Percentiles rank a stretch among this genome's conserved stretches.
Evolutionary conservation across 192 early-diverging fungal genomes (phyloP).

Genomic region (Glomus cerebriforme): DNA sequence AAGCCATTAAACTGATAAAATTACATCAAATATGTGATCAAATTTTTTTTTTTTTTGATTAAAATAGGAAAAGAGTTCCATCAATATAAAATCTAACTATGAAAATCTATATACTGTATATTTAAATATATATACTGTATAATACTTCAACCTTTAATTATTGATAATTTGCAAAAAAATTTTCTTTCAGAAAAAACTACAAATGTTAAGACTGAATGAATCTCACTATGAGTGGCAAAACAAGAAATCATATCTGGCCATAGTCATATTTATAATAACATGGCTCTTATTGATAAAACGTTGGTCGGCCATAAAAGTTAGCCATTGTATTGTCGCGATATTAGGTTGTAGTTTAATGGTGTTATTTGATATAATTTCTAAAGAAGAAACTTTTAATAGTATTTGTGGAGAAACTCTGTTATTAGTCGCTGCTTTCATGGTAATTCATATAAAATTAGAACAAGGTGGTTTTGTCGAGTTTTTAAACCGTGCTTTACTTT

Average conservation of each 20-base stretch:
- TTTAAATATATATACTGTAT: too few species aligned
- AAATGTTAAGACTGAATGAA: not conserved
- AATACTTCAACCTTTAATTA: too few species aligned
- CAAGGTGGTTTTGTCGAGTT: not conserved
- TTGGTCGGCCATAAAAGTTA: not conserved
- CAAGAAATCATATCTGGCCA: not conserved
- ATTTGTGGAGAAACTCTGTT: not conserved
- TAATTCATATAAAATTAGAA: not conserved
- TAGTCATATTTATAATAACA: not conserved
- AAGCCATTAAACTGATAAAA: too few species aligned
- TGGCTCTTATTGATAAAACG: not conserved
- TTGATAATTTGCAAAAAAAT: too few species aligned
- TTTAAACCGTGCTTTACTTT: not conserved
- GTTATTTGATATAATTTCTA: not conserved
- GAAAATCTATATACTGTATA: too few species aligned
- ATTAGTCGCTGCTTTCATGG: not conserved
- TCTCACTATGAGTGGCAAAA: not conserved
- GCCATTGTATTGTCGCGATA: not conserved
- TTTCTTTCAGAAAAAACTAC: not conserved
- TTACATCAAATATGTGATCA: too few species aligned
- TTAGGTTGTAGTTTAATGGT: slow-evolving; percentile 6
- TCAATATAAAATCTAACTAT: too few species aligned
- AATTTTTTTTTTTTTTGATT: too few species aligned
- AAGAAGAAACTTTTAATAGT: not conserved
- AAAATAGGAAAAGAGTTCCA: too few species aligned